Base-by-base conservation (phyloP, 2,329 filamentous ascomycete species). In the Cryphonectria japonica region DNA sequence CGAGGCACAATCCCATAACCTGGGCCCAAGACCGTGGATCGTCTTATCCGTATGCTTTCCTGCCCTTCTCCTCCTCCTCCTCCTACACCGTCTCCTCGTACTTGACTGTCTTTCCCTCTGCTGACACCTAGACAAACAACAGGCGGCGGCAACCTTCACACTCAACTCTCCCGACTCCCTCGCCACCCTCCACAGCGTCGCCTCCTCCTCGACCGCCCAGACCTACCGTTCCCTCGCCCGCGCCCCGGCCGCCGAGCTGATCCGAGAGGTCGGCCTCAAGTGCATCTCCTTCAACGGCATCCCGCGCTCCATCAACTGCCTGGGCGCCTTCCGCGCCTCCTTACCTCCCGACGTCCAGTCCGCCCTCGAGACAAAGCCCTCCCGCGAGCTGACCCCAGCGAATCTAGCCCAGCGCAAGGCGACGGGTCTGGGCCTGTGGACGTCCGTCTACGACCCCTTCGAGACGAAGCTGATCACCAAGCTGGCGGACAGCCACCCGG, bases 121-220 rank as follows among this genome's bases (percentile, higher is more conserved):
- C 60, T 62, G 22, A n/a, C 60, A 46, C 57, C 29, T 1, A 14
- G 2, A 2, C 29, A 46, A 11, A 57, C 29, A 3, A 59, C 67
- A 93, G 90, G 92, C 93, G 0, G 93, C 93, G 43, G 91, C 93
- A 26, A 94, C 93, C 1, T 93, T 95, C 83, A 96, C 93, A 0
- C 89, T 96, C 84, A 96, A 97, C 83, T 94, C 93, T 1, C 93
- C 93, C 34, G 91, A 92, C 70, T 92, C 92, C 3, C 87, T 95
- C 74, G 82, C 88, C 4, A 81, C 86, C 32, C 86, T 95, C 16
- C 90, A 89, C 81, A 77, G 85, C 69, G 80, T 87, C 43, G 86
- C 86, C 14, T 80, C 83, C 74, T 50, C 73, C 34, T 34, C 73
- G 46, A 60, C 69, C 64, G 43, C 70, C 71, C 73, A 70, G 67